Evolutionary conservation across 1,139 yeast genomes (phyloP).

Genomic region (Suhomyces ambrosiae): DNA sequence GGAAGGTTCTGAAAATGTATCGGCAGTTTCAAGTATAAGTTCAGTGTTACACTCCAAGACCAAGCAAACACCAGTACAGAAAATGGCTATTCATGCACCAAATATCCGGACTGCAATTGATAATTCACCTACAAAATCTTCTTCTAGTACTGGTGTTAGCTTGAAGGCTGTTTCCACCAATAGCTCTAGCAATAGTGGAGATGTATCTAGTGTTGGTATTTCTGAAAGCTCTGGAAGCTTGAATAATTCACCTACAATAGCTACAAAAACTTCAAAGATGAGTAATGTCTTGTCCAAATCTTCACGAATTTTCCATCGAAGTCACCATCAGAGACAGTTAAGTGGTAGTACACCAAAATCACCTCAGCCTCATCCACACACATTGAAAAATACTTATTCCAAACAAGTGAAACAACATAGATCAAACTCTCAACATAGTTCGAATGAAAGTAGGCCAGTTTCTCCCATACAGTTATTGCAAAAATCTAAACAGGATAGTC

Average conservation of each 20-base stretch:
- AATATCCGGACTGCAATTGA: neutral
- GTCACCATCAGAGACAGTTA: slow-evolving; percentile 18
- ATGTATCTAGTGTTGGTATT: slow-evolving; percentile 5
- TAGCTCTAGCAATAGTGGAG: slow-evolving; percentile 9
- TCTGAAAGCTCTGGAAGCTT: slow-evolving; percentile 3
- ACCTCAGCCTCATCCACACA: slow-evolving; percentile 15
- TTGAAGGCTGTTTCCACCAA: slow-evolving; percentile 10
- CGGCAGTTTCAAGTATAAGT: slow-evolving; percentile 3
- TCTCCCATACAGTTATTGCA: slow-evolving; percentile 23
- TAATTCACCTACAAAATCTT: neutral
- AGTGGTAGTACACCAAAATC: slow-evolving; percentile 16
- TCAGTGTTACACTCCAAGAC: slow-evolving; percentile 4
- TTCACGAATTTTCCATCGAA: slow-evolving; percentile 34
- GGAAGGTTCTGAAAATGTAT: neutral
- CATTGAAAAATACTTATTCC: slow-evolving; percentile 34
- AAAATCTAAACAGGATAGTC: slow-evolving; percentile 8
- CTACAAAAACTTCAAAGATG: slow-evolving; percentile 23
- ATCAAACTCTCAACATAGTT: slow-evolving; percentile 27
- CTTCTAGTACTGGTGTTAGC: slow-evolving; percentile 2
- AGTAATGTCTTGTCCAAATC: slow-evolving; percentile 37
- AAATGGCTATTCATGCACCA: neutral
- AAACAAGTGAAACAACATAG: slow-evolving; percentile 38
- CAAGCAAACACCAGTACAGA: neutral
- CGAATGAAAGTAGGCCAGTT: slow-evolving; percentile 25
- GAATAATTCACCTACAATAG: slow-evolving; percentile 13